Evolutionary conservation across 2,329 filamentous ascomycete species (phyloP).

Genomic region (Fusarium armeniacum): DNA sequence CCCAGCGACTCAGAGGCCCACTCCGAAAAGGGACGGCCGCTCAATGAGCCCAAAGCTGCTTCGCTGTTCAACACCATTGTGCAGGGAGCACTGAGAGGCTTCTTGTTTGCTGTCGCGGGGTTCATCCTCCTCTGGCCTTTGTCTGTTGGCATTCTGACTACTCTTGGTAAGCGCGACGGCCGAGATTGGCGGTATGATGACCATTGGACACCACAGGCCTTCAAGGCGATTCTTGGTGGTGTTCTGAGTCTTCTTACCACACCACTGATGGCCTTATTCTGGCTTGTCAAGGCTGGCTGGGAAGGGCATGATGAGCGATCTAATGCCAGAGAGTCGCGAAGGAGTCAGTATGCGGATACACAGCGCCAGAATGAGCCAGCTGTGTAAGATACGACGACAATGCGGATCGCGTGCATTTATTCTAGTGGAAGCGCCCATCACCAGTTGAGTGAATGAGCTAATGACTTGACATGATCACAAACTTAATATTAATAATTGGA

Average conservation of each 20-base stretch:
- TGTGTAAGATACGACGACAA: constrained; percentile 3
- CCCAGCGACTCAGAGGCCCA: not conserved
- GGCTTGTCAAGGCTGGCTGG: constrained; percentile 66
- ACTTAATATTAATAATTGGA: too few relatives aligned
- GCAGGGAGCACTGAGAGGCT: constrained; percentile 48
- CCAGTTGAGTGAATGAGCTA: not conserved
- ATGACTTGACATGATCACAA: not conserved
- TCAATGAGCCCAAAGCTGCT: constrained; percentile 2
- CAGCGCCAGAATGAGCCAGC: not conserved
- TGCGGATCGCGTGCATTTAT: not conserved
- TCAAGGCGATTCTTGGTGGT: constrained; percentile 65
- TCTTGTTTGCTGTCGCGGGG: constrained; percentile 51
- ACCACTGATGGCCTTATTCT: constrained; percentile 64
- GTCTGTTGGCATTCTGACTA: constrained; percentile 59
- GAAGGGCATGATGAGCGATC: constrained; percentile 35
- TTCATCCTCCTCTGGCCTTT: constrained; percentile 62
- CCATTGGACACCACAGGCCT: constrained; percentile 63
- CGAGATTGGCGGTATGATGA: constrained; percentile 61
- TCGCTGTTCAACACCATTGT: constrained; percentile 43
- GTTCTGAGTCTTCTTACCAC: constrained; percentile 62
- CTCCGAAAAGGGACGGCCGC: constrained; percentile 4
- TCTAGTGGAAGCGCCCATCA: not conserved
- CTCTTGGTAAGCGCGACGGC: constrained; percentile 54
- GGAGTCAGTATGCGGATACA: constrained; percentile 8
- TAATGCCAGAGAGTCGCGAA: constrained; percentile 21